Evolutionary conservation across 2,329 filamentous ascomycete genomes (phyloP).

Genomic region (Colletotrichum sp.): DNA sequence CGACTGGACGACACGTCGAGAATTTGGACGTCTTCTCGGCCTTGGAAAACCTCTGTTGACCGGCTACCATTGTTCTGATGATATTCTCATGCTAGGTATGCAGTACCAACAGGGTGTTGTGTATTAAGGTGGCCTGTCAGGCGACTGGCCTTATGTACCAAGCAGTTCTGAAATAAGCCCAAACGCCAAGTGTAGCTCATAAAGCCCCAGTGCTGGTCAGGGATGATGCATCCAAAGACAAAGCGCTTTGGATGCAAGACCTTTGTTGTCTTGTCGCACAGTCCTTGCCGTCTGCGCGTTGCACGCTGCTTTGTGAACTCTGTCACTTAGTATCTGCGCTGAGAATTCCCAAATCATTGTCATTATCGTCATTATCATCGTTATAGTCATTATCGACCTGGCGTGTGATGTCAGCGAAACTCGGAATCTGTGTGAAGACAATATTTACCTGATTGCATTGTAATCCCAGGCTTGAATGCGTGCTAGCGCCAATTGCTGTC

Average conservation of each 20-base stretch:
- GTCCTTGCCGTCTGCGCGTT: background rate
- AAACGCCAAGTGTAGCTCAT: background rate
- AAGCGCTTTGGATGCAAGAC: background rate
- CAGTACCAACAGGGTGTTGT: background rate
- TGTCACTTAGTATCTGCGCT: background rate
- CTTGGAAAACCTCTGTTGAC: background rate
- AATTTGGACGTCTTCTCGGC: background rate
- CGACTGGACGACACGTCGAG: background rate
- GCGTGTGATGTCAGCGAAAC: background rate
- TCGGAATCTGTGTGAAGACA: background rate
- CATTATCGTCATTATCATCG: background rate
- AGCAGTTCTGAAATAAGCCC: background rate
- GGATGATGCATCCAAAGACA: background rate
- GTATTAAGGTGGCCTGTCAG: background rate
- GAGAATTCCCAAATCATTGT: background rate
- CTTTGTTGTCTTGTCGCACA: background rate
- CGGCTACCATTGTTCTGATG: background rate
- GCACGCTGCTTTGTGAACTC: background rate
- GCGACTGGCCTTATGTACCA: background rate
- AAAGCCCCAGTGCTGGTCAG: background rate
- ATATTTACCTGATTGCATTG: background rate
- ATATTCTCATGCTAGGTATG: background rate
- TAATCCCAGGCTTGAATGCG: background rate
- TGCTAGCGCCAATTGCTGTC: rapidly evolving
- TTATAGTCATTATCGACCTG: background rate